Evolutionary conservation across 768 basidiomycete genomes (phyloP).

Genomic region (Pleurotus citrinopileatus): DNA sequence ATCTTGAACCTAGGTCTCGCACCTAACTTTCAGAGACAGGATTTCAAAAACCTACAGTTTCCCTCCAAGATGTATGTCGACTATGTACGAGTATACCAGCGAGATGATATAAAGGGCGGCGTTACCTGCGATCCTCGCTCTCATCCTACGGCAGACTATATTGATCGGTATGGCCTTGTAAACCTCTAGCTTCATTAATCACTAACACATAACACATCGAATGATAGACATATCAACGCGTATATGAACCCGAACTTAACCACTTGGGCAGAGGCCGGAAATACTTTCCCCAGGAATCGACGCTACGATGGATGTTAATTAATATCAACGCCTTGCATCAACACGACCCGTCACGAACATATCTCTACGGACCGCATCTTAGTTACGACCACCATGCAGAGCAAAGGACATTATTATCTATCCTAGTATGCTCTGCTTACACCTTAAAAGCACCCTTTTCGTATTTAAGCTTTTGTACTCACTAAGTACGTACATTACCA

Average conservation of each 20-base stretch:
- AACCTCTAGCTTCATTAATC: neutral
- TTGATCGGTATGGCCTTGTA: slow-evolving; percentile 43
- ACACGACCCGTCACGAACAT: neutral
- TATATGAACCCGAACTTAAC: slow-evolving; percentile 85
- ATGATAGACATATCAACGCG: slow-evolving; percentile 40
- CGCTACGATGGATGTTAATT: slow-evolving; percentile 39
- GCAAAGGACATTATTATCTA: slow-evolving; percentile 6
- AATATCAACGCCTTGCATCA: neutral
- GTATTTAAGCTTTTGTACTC: slow-evolving; percentile 5
- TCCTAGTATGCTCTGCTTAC: slow-evolving; percentile 5
- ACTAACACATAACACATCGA: slow-evolving; percentile 1
- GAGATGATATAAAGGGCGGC: slow-evolving; percentile 61
- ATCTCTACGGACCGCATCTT: neutral
- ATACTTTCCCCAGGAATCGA: slow-evolving; percentile 70
- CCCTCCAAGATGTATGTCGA: slow-evolving; percentile 83
- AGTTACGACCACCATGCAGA: neutral
- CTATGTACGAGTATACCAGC: slow-evolving; percentile 88
- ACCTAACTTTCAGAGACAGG: slow-evolving; percentile 68
- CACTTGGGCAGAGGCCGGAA: slow-evolving; percentile 77
- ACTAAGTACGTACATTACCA: neutral
- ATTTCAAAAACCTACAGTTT: slow-evolving; percentile 71
- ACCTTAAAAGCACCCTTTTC: neutral
- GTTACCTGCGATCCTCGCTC: slow-evolving; percentile 78
- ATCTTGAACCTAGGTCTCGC: slow-evolving; percentile 87
- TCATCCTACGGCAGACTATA: slow-evolving; percentile 81